Conservation (phyloP, 192 early-diverging fungal species). For the Backusella westeae region DNA sequence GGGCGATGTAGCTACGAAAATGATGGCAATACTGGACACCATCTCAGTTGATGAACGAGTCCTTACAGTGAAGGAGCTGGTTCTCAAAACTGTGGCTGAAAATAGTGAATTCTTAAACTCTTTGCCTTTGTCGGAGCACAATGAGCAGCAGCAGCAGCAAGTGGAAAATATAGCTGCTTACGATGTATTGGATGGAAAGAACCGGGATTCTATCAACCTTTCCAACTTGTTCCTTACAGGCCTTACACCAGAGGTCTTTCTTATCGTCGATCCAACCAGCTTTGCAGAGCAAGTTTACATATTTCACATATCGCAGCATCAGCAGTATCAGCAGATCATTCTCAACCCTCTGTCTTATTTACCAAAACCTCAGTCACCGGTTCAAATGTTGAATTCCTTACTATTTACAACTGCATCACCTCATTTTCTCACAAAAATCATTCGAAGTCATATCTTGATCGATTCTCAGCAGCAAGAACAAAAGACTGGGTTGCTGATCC, state of each 20-base stretch:
- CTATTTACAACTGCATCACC: constrained; percentile 57
- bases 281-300: constrained; percentile 70
- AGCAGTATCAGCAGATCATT: constrained; percentile 1
- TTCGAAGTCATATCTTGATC: constrained; percentile 64
- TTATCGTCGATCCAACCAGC: constrained; percentile 54
- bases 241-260: constrained; percentile 59
- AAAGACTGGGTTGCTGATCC: constrained; percentile 7
- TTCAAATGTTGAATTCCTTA: constrained; percentile 40
- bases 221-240: constrained; percentile 56
- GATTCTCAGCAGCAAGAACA: constrained; percentile 40
- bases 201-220: constrained; percentile 35
- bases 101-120: not conserved
- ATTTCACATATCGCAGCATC: constrained; percentile 51
- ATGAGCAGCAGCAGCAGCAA: not conserved
- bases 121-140: not conserved
- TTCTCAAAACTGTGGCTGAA: constrained; percentile 14
- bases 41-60: not conserved
- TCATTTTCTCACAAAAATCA: constrained; percentile 70
- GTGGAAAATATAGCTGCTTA: constrained; percentile 9
- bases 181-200: not conserved
- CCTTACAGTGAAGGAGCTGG: not conserved
- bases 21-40: constrained; percentile 25
- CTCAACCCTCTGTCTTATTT: constrained; percentile 39
- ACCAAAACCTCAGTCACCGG: constrained; percentile 15
- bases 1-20: constrained; percentile 32